A percentile compares a stretch with the other conserved stretches of the same genome.
phyloP scores from a whole-genome alignment of 495 filamentous ascomycete genomes.

The Lepidopterella palustris region DNA sequence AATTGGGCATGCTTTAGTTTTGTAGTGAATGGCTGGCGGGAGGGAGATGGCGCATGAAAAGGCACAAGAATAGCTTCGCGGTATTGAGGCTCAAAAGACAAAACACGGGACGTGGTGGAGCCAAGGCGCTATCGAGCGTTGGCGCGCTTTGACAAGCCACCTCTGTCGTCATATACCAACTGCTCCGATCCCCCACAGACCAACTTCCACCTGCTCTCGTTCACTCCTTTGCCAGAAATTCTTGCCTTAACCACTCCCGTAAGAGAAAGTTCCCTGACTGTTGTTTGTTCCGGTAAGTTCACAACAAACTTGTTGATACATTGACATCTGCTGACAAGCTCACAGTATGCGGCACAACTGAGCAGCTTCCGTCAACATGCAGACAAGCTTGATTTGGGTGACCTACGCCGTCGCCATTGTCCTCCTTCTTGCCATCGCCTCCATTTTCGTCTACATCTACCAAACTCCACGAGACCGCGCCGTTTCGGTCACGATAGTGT shows the following conservation, averaged over 20 bases:
- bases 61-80: not conserved
- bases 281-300: not conserved
- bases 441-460: constrained; percentile 78
- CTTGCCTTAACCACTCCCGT: not conserved
- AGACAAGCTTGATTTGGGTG: constrained; percentile 83
- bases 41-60: not conserved
- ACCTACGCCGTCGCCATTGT: constrained; percentile 77
- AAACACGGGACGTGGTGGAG: not conserved
- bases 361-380: constrained; percentile 40
- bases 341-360: not conserved
- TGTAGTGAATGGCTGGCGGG: not conserved
- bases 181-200: not conserved
- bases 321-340: not conserved
- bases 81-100: constrained; percentile 1
- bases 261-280: not conserved
- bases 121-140: not conserved
- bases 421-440: constrained; percentile 61
- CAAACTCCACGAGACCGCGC: constrained; percentile 84
- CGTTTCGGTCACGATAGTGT: constrained; percentile 67
- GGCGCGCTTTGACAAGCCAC: not conserved
- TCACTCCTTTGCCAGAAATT: not conserved
- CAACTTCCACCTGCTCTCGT: not conserved
- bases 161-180: not conserved
- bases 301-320: not conserved
- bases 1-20: constrained; percentile 8